Percentiles rank a stretch among this genome's conserved stretches.
Evolutionary conservation across 805 yeast genomes (phyloP).

Genomic region (Candida ipomoeae): DNA sequence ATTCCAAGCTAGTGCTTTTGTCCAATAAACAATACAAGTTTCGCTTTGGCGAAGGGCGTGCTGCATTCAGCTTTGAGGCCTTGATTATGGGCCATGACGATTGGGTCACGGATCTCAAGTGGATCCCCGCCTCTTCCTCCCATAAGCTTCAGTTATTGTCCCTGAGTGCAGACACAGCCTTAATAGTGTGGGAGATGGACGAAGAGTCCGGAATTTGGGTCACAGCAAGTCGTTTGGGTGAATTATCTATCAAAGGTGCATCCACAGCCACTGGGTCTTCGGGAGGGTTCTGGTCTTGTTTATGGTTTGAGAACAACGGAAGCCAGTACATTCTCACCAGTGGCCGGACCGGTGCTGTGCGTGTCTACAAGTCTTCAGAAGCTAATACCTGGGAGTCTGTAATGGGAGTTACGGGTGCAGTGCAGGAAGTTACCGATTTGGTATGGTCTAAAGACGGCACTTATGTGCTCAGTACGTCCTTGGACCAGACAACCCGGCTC

Average conservation of each 20-base stretch:
- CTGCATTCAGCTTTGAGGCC: slow-evolving; percentile 80
- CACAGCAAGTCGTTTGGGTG: slow-evolving; percentile 78
- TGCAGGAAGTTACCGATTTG: slow-evolving; percentile 68
- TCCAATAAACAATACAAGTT: slow-evolving; percentile 74
- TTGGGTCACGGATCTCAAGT: slow-evolving; percentile 82
- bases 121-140: slow-evolving; percentile 54
- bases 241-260: slow-evolving; percentile 92
- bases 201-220: slow-evolving; percentile 85
- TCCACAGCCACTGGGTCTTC: slow-evolving; percentile 96
- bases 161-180: slow-evolving; percentile 87
- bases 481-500: slow-evolving; percentile 91
- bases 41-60: slow-evolving; percentile 28
- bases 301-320: slow-evolving; percentile 56
- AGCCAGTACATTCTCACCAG: slow-evolving; percentile 60
- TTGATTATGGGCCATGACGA: slow-evolving; percentile 97
- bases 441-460: slow-evolving; percentile 69
- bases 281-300: slow-evolving; percentile 58
- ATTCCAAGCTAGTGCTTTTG: slow-evolving; percentile 47
- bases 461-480: slow-evolving; percentile 70
- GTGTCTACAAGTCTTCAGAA: slow-evolving; percentile 55
- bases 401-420: slow-evolving; percentile 72
- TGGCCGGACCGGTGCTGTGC: slow-evolving; percentile 91
- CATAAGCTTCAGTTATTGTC: slow-evolving; percentile 59
- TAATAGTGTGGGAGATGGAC: slow-evolving; percentile 94
- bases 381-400: slow-evolving; percentile 36